Evolutionary conservation across 768 basidiomycete genomes (phyloP).

Genomic region (Lactarius deliciosus): DNA sequence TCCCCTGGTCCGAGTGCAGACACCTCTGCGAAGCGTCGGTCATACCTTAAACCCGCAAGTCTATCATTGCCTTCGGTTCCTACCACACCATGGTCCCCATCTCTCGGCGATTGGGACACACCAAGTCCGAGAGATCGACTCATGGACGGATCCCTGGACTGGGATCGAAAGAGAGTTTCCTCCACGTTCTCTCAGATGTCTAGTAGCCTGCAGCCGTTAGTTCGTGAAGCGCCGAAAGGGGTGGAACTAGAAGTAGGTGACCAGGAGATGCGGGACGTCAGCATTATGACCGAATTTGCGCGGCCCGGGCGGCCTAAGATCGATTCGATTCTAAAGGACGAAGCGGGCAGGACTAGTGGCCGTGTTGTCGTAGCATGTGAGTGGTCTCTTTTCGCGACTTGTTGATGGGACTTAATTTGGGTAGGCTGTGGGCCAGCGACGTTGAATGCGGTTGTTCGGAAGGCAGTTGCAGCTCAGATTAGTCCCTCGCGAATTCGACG

Average conservation of each 20-base stretch:
- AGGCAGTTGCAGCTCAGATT: slow-evolving; percentile 60
- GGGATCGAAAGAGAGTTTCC: slow-evolving; percentile 10
- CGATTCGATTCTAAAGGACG: slow-evolving; percentile 60
- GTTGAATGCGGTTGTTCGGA: slow-evolving; percentile 66
- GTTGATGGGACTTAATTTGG: slow-evolving; percentile 1
- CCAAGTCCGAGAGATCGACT: not conserved
- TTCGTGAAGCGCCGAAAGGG: slow-evolving; percentile 34
- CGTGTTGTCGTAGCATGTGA: slow-evolving; percentile 61
- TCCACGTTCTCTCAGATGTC: slow-evolving; percentile 21
- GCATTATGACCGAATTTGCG: slow-evolving; percentile 58
- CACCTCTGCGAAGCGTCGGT: not conserved
- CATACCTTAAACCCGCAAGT: not conserved
- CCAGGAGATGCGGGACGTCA: slow-evolving; percentile 59
- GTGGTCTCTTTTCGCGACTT: slow-evolving; percentile 6
- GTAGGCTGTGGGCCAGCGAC: slow-evolving; percentile 75
- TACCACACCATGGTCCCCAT: too few species aligned
- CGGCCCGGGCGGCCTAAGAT: slow-evolving; percentile 67
- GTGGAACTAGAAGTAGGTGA: slow-evolving; percentile 51
- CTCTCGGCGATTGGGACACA: slow-evolving; percentile 3
- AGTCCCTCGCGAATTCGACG: slow-evolving; percentile 50
- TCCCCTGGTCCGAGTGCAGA: not conserved
- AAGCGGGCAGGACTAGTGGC: slow-evolving; percentile 55
- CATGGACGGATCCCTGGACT: not conserved
- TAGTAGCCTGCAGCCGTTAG: slow-evolving; percentile 33
- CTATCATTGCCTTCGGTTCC: not conserved